Evolutionary conservation across 2,329 filamentous ascomycete genomes (phyloP).

Genomic region (Clonostachys sp.): DNA sequence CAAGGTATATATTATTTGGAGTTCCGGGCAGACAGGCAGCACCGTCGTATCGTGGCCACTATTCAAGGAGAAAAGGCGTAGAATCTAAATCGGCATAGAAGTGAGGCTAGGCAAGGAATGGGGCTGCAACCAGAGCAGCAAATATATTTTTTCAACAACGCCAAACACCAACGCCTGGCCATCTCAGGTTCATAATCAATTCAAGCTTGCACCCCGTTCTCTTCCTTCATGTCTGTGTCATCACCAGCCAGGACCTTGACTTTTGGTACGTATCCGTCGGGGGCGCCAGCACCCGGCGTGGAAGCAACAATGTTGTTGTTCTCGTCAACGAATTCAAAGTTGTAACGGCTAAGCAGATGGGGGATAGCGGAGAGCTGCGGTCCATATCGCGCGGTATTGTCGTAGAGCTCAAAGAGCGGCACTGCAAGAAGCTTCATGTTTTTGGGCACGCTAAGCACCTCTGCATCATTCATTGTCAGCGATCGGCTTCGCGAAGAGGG

Average conservation of each 20-base stretch:
- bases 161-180: conserved; percentile 8
- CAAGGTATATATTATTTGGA: conserved; percentile 94
- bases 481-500: neutral
- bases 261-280: conserved; percentile 55
- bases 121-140: too few relatives aligned
- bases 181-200: neutral
- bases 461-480: conserved; percentile 35
- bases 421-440: conserved; percentile 99
- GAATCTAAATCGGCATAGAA: too few relatives aligned
- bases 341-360: conserved; percentile 89
- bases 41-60: conserved; percentile 81
- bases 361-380: conserved; percentile 95
- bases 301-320: conserved; percentile 79
- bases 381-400: conserved; percentile 92
- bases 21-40: conserved; percentile 73
- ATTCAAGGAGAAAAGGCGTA: conserved; percentile 79
- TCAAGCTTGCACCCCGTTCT: conserved; percentile 25
- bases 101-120: too few relatives aligned
- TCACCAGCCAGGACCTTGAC: conserved; percentile 62
- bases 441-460: conserved; percentile 94
- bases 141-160: conserved; percentile 8
- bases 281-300: conserved; percentile 66
- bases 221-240: conserved; percentile 57
- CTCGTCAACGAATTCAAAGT: conserved; percentile 97
- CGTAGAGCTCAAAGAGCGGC: conserved; percentile 95